phyloP scores from a whole-genome alignment of 1,139 yeast species.

The Scheffersomyces parashehatae region DNA sequence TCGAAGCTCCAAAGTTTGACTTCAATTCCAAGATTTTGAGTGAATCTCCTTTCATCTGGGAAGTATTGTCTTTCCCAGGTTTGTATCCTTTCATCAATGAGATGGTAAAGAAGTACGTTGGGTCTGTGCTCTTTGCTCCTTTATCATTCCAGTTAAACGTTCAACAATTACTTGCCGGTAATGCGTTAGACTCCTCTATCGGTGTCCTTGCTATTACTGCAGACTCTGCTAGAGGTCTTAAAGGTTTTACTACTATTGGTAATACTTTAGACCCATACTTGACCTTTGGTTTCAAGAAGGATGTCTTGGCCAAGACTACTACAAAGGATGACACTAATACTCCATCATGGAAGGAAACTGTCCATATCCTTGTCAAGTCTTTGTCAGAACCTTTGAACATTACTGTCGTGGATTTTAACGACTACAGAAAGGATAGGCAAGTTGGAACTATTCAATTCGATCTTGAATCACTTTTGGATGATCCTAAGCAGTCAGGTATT shows the following conservation, averaged over 20 bases:
- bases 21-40: conserved; percentile 75
- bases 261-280: conserved; percentile 90
- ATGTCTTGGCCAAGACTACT: conserved; percentile 65
- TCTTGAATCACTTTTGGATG: conserved; percentile 62
- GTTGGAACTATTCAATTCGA: conserved; percentile 80
- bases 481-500: conserved; percentile 53
- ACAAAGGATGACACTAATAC: conserved; percentile 61
- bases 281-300: conserved; percentile 61
- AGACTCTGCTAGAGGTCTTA: conserved; percentile 65
- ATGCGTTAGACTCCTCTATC: conserved; percentile 74
- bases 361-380: conserved; percentile 68
- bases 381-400: conserved; percentile 80
- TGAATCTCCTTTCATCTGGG: conserved; percentile 82
- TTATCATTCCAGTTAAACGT: conserved; percentile 89
- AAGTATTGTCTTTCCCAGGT: conserved; percentile 84
- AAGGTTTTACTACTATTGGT: conserved; percentile 67
- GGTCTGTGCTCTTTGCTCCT: conserved; percentile 85
- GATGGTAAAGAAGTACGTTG: conserved; percentile 81
- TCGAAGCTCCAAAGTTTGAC: conserved; percentile 87
- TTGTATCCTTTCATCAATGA: conserved; percentile 76
- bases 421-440: conserved; percentile 73
- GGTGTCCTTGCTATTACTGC: conserved; percentile 79
- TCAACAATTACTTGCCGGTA: conserved; percentile 87
- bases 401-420: conserved; percentile 72
- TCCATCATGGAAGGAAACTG: conserved; percentile 85